Percentiles rank a stretch among this genome's conserved stretches.
phyloP scores from a whole-genome alignment of 78 protist genomes.

The Pigoraptor vietnamica region DNA sequence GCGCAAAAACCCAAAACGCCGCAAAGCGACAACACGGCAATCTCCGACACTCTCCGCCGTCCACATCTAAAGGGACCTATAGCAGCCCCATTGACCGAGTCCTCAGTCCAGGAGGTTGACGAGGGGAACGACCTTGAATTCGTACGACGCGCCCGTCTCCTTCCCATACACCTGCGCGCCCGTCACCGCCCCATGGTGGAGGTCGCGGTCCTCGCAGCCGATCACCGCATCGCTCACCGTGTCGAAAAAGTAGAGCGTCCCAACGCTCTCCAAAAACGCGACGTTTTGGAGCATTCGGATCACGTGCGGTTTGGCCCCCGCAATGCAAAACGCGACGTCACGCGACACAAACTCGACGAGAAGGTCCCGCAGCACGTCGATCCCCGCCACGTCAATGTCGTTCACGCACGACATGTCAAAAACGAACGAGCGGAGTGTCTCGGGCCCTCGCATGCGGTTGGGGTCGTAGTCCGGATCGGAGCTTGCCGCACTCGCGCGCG shows the following conservation, averaged over 20 bases:
- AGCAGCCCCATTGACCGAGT: too few species aligned
- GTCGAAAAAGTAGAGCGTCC: not conserved
- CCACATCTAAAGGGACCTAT: too few species aligned
- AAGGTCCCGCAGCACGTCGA: not conserved
- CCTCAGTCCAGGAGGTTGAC: not conserved
- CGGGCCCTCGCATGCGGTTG: not conserved
- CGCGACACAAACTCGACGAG: not conserved
- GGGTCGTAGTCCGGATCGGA: not conserved
- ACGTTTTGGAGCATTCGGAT: not conserved
- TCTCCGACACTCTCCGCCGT: too few species aligned
- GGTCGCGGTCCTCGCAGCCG: not conserved
- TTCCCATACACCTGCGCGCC: not conserved
- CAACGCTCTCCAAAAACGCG: not conserved
- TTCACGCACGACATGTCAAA: not conserved
- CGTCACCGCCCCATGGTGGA: not conserved
- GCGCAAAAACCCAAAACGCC: too few species aligned
- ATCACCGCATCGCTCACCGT: not conserved
- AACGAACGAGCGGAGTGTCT: not conserved
- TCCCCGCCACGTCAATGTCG: not conserved
- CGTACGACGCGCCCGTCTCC: not conserved
- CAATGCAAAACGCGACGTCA: not conserved
- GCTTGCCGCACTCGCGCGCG: not conserved
- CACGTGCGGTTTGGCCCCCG: not conserved
- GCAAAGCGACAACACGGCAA: too few species aligned
- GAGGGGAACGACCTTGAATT: not conserved